phyloP scores from a whole-genome alignment of 2,329 filamentous ascomycete genomes.

The Thelonectria blattea region DNA sequence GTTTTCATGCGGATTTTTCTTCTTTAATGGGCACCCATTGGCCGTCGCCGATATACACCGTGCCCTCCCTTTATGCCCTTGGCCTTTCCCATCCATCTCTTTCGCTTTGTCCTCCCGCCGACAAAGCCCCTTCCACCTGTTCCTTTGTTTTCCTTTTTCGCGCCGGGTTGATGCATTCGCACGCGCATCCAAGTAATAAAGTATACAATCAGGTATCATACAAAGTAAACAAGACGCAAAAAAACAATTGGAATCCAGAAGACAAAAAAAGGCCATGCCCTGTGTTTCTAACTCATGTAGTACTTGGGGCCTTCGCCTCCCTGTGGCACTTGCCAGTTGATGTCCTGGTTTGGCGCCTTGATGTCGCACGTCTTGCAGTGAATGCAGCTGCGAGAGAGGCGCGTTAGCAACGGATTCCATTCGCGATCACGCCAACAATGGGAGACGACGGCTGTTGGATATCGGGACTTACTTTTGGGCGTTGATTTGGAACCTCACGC shows the following conservation, averaged over 20 bases:
- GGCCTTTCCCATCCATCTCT: conserved; percentile 17
- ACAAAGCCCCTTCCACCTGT: conserved; percentile 1
- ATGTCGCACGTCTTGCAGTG: conserved; percentile 99
- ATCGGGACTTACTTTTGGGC: conserved; percentile 85
- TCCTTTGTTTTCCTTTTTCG: conserved; percentile 14
- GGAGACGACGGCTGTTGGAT: not conserved
- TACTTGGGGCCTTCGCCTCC: conserved; percentile 82
- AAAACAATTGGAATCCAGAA: not conserved
- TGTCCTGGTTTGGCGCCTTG: conserved; percentile 95
- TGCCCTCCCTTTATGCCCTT: conserved; percentile 20
- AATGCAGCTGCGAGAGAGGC: conserved; percentile 73
- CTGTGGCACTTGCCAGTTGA: conserved; percentile 95
- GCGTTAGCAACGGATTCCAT: conserved; percentile 19
- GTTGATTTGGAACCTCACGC: conserved; percentile 97
- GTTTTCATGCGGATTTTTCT: conserved; percentile 5
- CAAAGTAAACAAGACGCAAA: conserved; percentile 23
- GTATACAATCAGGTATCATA: conserved; percentile 38
- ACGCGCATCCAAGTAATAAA: conserved; percentile 25
- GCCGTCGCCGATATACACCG: conserved; percentile 29
- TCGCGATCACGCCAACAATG: not conserved
- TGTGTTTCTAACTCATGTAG: conserved; percentile 63
- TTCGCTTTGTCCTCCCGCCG: not conserved
- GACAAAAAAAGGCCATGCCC: not conserved
- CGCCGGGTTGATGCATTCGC: conserved; percentile 22
- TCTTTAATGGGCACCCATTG: conserved; percentile 8